These are phyloP conservation scores for Lichenothelia convexa DNA, from an alignment of 495 filamentous ascomycete genomes.

Conservation along the genomic window DNA sequence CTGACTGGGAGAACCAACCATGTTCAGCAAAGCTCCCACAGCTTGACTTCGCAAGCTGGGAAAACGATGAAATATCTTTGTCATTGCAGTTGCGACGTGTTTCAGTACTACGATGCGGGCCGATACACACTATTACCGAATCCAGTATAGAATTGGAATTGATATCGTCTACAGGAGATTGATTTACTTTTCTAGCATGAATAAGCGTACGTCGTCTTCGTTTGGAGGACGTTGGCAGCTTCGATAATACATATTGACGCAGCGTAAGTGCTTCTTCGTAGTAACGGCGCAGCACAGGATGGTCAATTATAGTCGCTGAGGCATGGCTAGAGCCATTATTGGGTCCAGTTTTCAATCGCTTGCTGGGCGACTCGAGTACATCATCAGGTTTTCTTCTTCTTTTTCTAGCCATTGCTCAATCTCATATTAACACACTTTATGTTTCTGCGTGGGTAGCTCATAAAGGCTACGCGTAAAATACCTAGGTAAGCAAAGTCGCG, in stretches of 20 bases:
- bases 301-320: slow-evolving; percentile 15
- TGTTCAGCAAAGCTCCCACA: slow-evolving; percentile 22
- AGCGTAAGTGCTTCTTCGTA: slow-evolving; percentile 51
- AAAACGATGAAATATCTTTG: slow-evolving; percentile 46
- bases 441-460: too few relatives aligned
- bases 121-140: slow-evolving; percentile 43
- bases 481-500: too few relatives aligned
- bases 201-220: slow-evolving; percentile 24
- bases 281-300: slow-evolving; percentile 57
- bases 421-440: too few relatives aligned
- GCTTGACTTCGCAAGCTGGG: slow-evolving; percentile 37
- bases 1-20: slow-evolving; percentile 32
- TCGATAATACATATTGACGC: slow-evolving; percentile 47
- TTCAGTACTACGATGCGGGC: slow-evolving; percentile 18
- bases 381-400: slow-evolving; percentile 2
- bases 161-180: slow-evolving; percentile 17
- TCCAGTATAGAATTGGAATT: slow-evolving; percentile 43
- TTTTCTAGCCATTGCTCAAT: slow-evolving; percentile 4
- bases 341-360: slow-evolving; percentile 1
- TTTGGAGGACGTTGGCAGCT: slow-evolving; percentile 34
- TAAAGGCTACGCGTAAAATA: too few relatives aligned
- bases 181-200: slow-evolving; percentile 28
- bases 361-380: slow-evolving; percentile 1
- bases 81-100: slow-evolving; percentile 25
- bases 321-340: not conserved